Evolutionary conservation across 2,329 filamentous ascomycete species (phyloP).

Genomic region (Dactylellina cionopaga): DNA sequence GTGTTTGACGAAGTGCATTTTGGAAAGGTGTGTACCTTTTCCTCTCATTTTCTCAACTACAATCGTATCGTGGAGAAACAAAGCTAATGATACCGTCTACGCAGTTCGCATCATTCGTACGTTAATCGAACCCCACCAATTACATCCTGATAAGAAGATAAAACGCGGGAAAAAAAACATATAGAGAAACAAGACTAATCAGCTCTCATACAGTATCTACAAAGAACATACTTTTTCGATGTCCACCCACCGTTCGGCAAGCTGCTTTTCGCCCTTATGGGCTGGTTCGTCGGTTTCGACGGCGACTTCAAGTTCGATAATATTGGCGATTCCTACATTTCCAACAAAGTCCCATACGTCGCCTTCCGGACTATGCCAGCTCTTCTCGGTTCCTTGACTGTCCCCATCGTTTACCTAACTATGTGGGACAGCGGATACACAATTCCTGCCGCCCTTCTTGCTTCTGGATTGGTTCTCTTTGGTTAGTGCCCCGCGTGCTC

Average conservation of each 20-base stretch:
- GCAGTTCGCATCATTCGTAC: conserved; percentile 73
- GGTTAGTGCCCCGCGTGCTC: conserved; percentile 44
- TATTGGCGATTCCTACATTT: conserved; percentile 97
- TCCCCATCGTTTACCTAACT: conserved; percentile 92
- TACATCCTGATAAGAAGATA: background rate
- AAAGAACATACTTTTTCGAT: conserved; percentile 99
- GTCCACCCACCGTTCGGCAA: conserved; percentile 98
- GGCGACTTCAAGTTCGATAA: conserved; percentile 98
- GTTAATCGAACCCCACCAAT: conserved; percentile 11
- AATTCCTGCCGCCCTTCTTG: conserved; percentile 87
- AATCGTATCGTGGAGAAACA: conserved; percentile 8
- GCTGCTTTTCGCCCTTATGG: conserved; percentile 94
- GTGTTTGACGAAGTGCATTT: conserved; percentile 99
- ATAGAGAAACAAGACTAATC: conserved; percentile 64
- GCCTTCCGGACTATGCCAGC: conserved; percentile 94
- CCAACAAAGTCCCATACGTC: conserved; percentile 96
- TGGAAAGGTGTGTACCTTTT: conserved; percentile 81
- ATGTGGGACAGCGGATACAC: conserved; percentile 99
- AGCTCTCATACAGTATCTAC: conserved; percentile 82
- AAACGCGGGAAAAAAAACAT: background rate
- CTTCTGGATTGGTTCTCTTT: conserved; percentile 85
- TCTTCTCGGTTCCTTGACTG: conserved; percentile 87
- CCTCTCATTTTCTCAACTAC: background rate
- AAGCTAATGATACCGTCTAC: background rate
- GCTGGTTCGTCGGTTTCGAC: conserved; percentile 97